A percentile compares a stretch with the other conserved stretches of the same genome.
Conservation (phyloP, 176 grass and related monocot species). For the Bromus sterilis region DNA sequence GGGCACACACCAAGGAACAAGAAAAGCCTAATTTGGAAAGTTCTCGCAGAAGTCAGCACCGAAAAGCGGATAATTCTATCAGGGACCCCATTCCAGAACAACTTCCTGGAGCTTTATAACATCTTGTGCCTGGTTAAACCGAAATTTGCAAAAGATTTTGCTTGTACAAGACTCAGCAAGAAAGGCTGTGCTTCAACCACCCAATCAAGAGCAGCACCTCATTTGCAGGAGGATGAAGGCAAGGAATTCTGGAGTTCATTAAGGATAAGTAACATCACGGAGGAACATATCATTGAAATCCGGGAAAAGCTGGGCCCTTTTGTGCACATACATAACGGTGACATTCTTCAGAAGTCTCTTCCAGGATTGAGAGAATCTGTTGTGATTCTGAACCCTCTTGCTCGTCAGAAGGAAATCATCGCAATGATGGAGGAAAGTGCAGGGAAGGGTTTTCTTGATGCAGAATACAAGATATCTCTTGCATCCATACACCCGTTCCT, state of each 20-base stretch:
- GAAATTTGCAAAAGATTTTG: conserved; percentile 43
- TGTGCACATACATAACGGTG: conserved; percentile 60
- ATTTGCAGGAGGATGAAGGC: conserved; percentile 22
- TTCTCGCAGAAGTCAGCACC: conserved; percentile 33
- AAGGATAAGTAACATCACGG: conserved; percentile 44
- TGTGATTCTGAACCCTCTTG: conserved; percentile 50
- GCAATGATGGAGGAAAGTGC: conserved; percentile 29
- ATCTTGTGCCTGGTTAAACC: conserved; percentile 55
- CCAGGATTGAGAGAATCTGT: conserved; percentile 53
- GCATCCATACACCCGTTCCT: conserved; percentile 60
- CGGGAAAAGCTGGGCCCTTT: conserved; percentile 39
- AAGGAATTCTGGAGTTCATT: conserved; percentile 55
- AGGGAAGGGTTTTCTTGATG: conserved; percentile 33
- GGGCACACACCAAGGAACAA: conserved; percentile 72
- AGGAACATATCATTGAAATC: conserved; percentile 34
- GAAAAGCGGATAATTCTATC: conserved; percentile 73
- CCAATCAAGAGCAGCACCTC: neutral
- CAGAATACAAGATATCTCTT: conserved; percentile 65
- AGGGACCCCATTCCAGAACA: conserved; percentile 75
- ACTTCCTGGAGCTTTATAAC: conserved; percentile 68
- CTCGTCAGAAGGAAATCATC: conserved; percentile 51
- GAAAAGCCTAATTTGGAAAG: conserved; percentile 46
- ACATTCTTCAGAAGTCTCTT: conserved; percentile 54
- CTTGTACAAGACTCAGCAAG: conserved; percentile 4
- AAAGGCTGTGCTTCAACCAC: neutral